Percentiles rank a stretch among this genome's conserved stretches.
Evolutionary conservation across 106 monocot genomes (phyloP).

Genomic region (Allium cepa): DNA sequence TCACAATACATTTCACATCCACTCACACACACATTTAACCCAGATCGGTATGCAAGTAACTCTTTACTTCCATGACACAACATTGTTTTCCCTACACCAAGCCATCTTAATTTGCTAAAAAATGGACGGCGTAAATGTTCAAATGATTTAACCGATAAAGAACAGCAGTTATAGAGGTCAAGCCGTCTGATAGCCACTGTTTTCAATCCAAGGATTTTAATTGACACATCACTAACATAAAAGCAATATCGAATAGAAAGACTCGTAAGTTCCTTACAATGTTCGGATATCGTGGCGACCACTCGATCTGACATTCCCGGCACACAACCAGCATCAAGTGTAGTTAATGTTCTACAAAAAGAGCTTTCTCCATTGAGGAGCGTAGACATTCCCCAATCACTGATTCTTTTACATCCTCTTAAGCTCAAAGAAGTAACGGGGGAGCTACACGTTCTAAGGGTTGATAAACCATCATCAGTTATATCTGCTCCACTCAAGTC

Average conservation of each 20-base stretch:
- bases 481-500: constrained; percentile 68
- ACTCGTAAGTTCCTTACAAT: constrained; percentile 34
- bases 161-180: constrained; percentile 57
- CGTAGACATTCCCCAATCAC: constrained; percentile 41
- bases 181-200: constrained; percentile 48
- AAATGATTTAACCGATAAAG: constrained; percentile 38
- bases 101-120: constrained; percentile 63
- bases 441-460: constrained; percentile 41
- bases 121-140: constrained; percentile 25
- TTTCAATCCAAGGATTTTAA: constrained; percentile 31
- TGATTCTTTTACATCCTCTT: constrained; percentile 63
- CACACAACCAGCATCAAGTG: constrained; percentile 62
- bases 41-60: constrained; percentile 18
- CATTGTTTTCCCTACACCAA: constrained; percentile 48
- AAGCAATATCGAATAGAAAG: constrained; percentile 68
- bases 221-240: constrained; percentile 46
- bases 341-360: constrained; percentile 37
- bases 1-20: constrained; percentile 84
- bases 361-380: constrained; percentile 29
- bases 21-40: constrained; percentile 32
- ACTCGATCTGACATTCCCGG: constrained; percentile 55
- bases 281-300: constrained; percentile 33
- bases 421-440: constrained; percentile 54
- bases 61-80: constrained; percentile 18
- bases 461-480: constrained; percentile 46